Conservation (phyloP, 2,329 filamentous ascomycete species). For the Verticillium longisporum region DNA sequence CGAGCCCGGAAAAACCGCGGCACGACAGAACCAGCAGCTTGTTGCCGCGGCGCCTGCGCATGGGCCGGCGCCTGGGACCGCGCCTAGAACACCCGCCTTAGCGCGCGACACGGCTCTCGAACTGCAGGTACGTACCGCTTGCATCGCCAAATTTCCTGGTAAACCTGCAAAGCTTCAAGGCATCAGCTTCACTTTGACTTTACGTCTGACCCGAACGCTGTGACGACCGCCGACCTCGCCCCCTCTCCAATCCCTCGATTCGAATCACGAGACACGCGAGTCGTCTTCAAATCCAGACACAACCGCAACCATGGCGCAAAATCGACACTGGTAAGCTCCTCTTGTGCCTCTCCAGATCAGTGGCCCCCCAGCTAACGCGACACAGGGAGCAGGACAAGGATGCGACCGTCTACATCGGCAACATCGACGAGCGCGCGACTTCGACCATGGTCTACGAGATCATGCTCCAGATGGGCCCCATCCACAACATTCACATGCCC, state of each 20-base stretch:
- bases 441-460: conserved; percentile 93
- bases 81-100: neutral
- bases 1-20: conserved; percentile 1
- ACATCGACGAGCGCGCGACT: conserved; percentile 92
- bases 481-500: conserved; percentile 95
- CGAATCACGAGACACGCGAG: neutral
- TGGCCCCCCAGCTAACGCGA: conserved; percentile 14
- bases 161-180: neutral
- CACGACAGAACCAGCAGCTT: neutral
- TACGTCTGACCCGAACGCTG: neutral
- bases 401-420: conserved; percentile 95
- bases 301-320: conserved; percentile 52
- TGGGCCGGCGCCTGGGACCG: neutral
- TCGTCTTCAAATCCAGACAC: neutral
- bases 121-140: conserved; percentile 2
- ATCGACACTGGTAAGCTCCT: conserved; percentile 61
- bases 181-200: neutral
- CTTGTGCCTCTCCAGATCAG: neutral
- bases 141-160: neutral
- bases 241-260: neutral
- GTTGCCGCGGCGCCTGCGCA: neutral
- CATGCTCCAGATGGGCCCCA: conserved; percentile 95
- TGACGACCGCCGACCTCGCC: neutral
- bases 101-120: neutral
- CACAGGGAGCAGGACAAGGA: conserved; percentile 94